phyloP scores from a whole-genome alignment of 2,329 filamentous ascomycete genomes.

The Fusarium chlamydosporum region DNA sequence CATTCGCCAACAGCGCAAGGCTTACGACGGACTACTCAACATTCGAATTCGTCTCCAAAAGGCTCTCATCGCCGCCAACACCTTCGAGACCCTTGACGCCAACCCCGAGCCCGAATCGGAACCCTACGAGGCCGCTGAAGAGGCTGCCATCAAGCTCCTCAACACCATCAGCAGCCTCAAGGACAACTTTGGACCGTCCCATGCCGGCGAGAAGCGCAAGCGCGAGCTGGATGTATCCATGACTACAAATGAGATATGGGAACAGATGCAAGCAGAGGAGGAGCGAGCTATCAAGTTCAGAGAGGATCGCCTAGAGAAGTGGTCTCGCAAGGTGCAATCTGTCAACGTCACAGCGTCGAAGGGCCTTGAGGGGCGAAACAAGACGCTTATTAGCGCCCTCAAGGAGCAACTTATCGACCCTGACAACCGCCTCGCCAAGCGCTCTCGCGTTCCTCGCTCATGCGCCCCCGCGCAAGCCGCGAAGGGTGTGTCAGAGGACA shows the following conservation, averaged over 20 bases:
- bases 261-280: conserved; percentile 77
- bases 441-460: conserved; percentile 79
- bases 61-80: conserved; percentile 85
- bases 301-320: conserved; percentile 84
- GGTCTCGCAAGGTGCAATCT: conserved; percentile 78
- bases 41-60: conserved; percentile 94
- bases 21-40: conserved; percentile 91
- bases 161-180: conserved; percentile 82
- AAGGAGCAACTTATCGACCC: conserved; percentile 76
- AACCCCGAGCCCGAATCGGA: conserved; percentile 58
- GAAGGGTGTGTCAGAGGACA: conserved; percentile 69
- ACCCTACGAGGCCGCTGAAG: conserved; percentile 82
- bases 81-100: conserved; percentile 67
- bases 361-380: conserved; percentile 52
- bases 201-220: conserved; percentile 74
- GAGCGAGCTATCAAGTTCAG: conserved; percentile 70
- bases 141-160: conserved; percentile 87
- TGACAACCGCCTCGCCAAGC: conserved; percentile 74
- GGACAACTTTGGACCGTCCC: conserved; percentile 68
- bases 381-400: conserved; percentile 73
- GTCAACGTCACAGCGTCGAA: conserved; percentile 60
- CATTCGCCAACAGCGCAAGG: conserved; percentile 85
- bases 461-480: conserved; percentile 80
- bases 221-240: conserved; percentile 67
- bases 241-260: conserved; percentile 77